A percentile compares a stretch with the other conserved stretches of the same genome.
Evolutionary conservation across 2,329 filamentous ascomycete genomes (phyloP).

Genomic region (Apiospora aurea): DNA sequence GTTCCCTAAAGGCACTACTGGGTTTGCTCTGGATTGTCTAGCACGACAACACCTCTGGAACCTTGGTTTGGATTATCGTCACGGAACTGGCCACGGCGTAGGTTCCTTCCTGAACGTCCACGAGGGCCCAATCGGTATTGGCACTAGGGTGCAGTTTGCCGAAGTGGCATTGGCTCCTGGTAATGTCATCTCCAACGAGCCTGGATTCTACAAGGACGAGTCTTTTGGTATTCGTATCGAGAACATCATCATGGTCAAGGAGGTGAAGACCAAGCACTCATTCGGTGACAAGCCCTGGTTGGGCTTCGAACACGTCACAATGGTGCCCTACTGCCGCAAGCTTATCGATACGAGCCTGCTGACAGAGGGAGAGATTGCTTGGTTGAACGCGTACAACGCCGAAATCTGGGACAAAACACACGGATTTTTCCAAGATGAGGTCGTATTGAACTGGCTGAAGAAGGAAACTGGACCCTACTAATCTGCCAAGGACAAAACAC

Average conservation of each 20-base stretch:
- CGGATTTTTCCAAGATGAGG: constrained; percentile 73
- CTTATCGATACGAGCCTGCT: constrained; percentile 80
- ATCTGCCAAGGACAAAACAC: not conserved
- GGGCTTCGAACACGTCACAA: constrained; percentile 95
- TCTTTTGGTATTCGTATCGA: constrained; percentile 95
- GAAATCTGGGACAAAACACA: constrained; percentile 85
- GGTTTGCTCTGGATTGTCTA: constrained; percentile 87
- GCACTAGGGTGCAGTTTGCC: constrained; percentile 87
- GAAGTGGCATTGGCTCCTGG: constrained; percentile 90
- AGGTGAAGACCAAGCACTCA: constrained; percentile 83
- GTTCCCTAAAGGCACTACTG: constrained; percentile 94
- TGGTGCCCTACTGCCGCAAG: constrained; percentile 93
- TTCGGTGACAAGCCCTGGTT: constrained; percentile 96
- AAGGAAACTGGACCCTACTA: constrained; percentile 79
- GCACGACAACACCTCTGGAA: constrained; percentile 92
- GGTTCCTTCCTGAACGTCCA: constrained; percentile 97
- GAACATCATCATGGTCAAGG: constrained; percentile 90
- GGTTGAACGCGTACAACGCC: constrained; percentile 86
- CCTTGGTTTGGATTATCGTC: constrained; percentile 90
- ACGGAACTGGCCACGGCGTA: constrained; percentile 95
- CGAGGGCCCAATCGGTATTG: constrained; percentile 95
- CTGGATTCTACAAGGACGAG: constrained; percentile 96
- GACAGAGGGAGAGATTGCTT: constrained; percentile 76
- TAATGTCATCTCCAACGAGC: constrained; percentile 95
- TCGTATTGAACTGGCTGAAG: constrained; percentile 81